Percentiles rank a stretch among this genome's conserved stretches.
These are phyloP conservation scores for Aspergillus nanangensis DNA, from an alignment of 495 filamentous ascomycete genomes.

Conservation along the genomic window DNA sequence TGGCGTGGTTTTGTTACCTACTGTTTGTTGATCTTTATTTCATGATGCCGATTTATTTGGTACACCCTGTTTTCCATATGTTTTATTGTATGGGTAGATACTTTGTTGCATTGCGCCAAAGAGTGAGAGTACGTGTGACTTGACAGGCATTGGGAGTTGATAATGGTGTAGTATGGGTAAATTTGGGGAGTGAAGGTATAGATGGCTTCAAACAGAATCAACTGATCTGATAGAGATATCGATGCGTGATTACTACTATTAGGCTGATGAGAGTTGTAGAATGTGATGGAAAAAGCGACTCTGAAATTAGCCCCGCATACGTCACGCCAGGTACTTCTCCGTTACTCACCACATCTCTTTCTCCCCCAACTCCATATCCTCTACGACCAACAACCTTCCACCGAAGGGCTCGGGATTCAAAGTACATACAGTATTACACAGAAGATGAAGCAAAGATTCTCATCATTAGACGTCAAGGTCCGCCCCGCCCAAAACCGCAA, in stretches of 20 bases:
- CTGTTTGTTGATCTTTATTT: conserved; percentile 14
- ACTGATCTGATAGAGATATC: no score
- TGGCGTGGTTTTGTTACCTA: conserved; percentile 33
- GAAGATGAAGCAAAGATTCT: conserved; percentile 97
- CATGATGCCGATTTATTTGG: conserved; percentile 11
- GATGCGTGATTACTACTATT: no score
- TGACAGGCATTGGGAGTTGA: no score
- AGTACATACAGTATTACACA: not conserved
- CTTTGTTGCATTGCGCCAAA: conserved; percentile 10
- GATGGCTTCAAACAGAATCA: no score
- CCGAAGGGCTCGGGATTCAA: no score
- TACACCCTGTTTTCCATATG: conserved; percentile 12
- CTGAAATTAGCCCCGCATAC: conserved; percentile 42
- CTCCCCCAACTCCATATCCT: conserved; percentile 3
- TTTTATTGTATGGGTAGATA: conserved; percentile 23
- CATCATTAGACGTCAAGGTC: conserved; percentile 85
- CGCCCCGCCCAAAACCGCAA: not conserved
- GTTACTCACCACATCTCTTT: conserved; percentile 31
- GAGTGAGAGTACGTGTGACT: no score
- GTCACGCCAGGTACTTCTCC: conserved; percentile 28
- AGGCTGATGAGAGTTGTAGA: not conserved
- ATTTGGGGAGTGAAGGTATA: no score
- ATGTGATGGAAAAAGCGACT: not conserved
- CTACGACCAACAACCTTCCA: not conserved
- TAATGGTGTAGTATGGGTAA: no score